phyloP scores from a whole-genome alignment of 2,329 filamentous ascomycete species.

The Fusarium austroafricanum region DNA sequence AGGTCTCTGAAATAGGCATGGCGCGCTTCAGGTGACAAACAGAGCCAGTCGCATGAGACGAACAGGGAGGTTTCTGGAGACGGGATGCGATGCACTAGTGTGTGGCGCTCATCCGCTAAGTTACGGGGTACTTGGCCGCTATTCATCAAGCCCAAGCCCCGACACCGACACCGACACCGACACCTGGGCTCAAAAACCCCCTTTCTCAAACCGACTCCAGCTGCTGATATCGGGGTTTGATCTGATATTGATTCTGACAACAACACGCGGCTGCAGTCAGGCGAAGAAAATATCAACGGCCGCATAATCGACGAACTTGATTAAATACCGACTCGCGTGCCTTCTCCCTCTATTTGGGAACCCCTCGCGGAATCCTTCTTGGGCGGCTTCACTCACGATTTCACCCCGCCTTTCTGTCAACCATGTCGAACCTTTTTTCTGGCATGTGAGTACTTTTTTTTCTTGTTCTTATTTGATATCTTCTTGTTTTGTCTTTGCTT shows the following conservation, averaged over 20 bases:
- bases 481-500: neutral
- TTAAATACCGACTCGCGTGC: constrained; percentile 3
- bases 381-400: constrained; percentile 40
- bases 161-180: constrained; percentile 45
- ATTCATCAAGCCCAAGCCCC: constrained; percentile 33
- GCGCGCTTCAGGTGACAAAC: constrained; percentile 43
- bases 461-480: constrained; percentile 12
- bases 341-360: constrained; percentile 13
- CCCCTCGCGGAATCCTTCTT: constrained; percentile 34
- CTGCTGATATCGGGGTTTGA: constrained; percentile 28
- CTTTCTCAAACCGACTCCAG: constrained; percentile 43
- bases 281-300: neutral
- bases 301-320: neutral
- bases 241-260: constrained; percentile 39
- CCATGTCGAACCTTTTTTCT: constrained; percentile 71
- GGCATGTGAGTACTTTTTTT: constrained; percentile 65
- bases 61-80: constrained; percentile 21
- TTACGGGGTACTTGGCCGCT: constrained; percentile 44
- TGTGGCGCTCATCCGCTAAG: constrained; percentile 38
- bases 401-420: constrained; percentile 46
- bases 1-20: constrained; percentile 33
- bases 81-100: constrained; percentile 30
- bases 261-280: constrained; percentile 11
- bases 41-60: constrained; percentile 32
- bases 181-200: constrained; percentile 43